Base-by-base conservation (phyloP, 345 rosid genomes). In the Noccaea caerulescens region DNA sequence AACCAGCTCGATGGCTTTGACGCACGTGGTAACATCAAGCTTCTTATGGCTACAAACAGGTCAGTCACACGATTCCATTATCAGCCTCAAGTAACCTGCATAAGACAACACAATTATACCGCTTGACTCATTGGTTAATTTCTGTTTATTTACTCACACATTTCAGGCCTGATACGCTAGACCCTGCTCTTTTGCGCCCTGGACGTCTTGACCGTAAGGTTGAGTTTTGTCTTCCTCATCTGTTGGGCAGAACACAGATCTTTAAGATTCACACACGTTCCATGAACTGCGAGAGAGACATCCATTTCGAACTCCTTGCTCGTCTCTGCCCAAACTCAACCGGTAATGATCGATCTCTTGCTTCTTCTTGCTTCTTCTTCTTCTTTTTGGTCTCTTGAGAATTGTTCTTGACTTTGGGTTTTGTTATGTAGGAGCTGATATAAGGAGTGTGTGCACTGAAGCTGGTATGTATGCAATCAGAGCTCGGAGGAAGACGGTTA, bases 391-490 rank as follows among this genome's bases (percentile, higher is more conserved):
- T 64, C 20, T 27, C 10, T 12, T 44, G 44, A 41, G 36, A 13
- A 7, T 12, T 60, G 23, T 38, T 53, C 16, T n/a, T 80, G 11
- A 68, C 42, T n/a, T 39, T 8, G 23, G 58, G 47, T 33, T 67
- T 55, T 55, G 46, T 25, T 64, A 54, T 38, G 53, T 82, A 93
- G 98, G 98, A 66, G 97, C 98, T 65, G 97, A 93, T 72, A 93
- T 93, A 42, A 79, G 98, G 72, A 90, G 97, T 58, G 98, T 93
- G 8, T 93, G 98, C 84, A 93, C 98, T 0, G 98, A 93, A 76
- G 98, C 98, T 2, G 98, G 98, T 14, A 88, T 93, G 98, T 90
- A 72, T 60, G 97, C 98, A 5, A 90, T 93, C 63, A 76, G 98
- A 52, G 98, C 97, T 3, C 79, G 98, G 43, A 81, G 97, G 72